phyloP scores from a whole-genome alignment of 1,284 basidiomycete genomes.

The Bjerkandera adusta region DNA sequence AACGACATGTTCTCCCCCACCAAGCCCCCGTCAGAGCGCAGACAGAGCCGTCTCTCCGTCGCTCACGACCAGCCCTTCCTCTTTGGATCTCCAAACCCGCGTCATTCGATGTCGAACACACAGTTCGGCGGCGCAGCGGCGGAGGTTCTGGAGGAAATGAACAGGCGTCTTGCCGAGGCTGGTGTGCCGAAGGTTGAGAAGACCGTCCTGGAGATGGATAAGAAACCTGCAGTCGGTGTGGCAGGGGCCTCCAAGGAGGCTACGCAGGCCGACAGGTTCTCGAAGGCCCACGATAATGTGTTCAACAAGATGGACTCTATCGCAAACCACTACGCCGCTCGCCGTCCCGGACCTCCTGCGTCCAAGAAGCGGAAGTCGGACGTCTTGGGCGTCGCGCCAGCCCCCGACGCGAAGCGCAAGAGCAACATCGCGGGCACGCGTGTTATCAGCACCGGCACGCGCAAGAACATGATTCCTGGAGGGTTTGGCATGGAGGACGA shows the following conservation, averaged over 20 bases:
- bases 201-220: constrained; percentile 17
- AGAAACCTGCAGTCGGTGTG: constrained; percentile 1
- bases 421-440: constrained; percentile 36
- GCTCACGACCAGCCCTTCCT: constrained; percentile 51
- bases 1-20: constrained; percentile 39
- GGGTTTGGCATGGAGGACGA: constrained; percentile 52
- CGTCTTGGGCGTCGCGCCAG: constrained; percentile 35
- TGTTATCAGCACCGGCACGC: constrained; percentile 48
- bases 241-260: not conserved
- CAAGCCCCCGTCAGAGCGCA: constrained; percentile 17
- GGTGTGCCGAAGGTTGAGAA: constrained; percentile 46
- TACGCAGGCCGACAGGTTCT: constrained; percentile 42
- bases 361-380: constrained; percentile 44
- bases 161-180: constrained; percentile 52
- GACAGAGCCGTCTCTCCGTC: constrained; percentile 17
- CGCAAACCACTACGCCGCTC: constrained; percentile 54
- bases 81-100: constrained; percentile 69
- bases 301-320: constrained; percentile 80
- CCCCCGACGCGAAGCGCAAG: constrained; percentile 34
- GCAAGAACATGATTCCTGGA: constrained; percentile 47
- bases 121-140: constrained; percentile 62
- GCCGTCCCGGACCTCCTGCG: constrained; percentile 28
- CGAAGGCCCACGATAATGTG: constrained; percentile 56
- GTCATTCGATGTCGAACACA: constrained; percentile 54
- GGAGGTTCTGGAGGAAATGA: constrained; percentile 76